Conservation (phyloP, 2,329 filamentous ascomycete genomes). For the Fusarium tupiense region DNA sequence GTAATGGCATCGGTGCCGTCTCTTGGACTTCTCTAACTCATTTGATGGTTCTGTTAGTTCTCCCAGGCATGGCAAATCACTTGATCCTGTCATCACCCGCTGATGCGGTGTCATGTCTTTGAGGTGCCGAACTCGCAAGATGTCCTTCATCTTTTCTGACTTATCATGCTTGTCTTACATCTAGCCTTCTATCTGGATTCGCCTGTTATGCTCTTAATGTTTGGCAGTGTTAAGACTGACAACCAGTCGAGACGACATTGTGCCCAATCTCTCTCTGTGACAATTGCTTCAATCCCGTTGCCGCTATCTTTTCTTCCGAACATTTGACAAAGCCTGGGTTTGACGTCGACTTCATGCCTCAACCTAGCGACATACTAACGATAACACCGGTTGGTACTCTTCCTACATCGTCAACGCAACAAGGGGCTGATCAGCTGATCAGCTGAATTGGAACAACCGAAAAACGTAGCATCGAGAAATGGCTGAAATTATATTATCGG, state of each 20-base stretch:
- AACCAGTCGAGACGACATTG: not conserved
- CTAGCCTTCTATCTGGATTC: too few relatives aligned
- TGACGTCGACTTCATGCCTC: not conserved
- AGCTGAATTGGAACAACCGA: not conserved
- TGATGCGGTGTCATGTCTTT: not conserved
- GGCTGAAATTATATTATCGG: not conserved
- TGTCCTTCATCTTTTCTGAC: not conserved
- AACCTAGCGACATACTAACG: not conserved
- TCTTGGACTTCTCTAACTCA: not conserved
- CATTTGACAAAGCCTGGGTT: not conserved
- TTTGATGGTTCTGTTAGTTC: not conserved
- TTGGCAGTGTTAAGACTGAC: not conserved
- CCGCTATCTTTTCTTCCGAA: not conserved
- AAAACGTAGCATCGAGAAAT: not conserved
- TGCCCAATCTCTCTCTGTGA: not conserved
- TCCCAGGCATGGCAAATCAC: not conserved
- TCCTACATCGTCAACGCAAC: not conserved
- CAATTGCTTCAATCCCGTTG: not conserved
- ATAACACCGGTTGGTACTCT: not conserved
- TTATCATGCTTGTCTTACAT: not conserved
- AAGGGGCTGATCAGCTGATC: not conserved
- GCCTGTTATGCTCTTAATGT: not conserved
- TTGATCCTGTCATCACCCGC: not conserved
- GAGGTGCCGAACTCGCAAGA: not conserved
- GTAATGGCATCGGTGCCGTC: not conserved